These are phyloP conservation scores for Melaleuca alternifolia DNA, from an alignment of 345 rosid genomes.

Conservation along the genomic window DNA sequence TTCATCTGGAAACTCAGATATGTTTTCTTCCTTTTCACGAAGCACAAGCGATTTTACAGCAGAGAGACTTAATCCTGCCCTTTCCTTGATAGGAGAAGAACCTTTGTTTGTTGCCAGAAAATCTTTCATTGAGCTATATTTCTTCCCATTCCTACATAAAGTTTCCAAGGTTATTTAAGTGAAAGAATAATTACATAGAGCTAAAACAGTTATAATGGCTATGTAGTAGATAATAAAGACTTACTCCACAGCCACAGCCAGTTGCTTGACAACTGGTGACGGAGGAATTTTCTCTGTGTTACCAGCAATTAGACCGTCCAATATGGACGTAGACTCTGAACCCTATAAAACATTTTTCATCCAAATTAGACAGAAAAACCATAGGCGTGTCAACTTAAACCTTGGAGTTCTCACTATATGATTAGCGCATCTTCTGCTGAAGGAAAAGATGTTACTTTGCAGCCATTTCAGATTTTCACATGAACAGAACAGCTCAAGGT, in stretches of 20 bases:
- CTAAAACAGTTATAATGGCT: background rate
- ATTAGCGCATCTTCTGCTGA: background rate
- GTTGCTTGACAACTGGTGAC: constrained; percentile 60
- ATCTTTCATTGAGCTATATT: constrained; percentile 68
- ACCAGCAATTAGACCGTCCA: constrained; percentile 46
- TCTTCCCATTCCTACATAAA: constrained; percentile 57
- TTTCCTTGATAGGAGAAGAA: constrained; percentile 82
- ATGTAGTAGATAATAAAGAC: constrained; percentile 12
- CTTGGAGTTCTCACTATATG: background rate
- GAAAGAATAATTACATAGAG: background rate
- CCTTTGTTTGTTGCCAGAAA: constrained; percentile 50
- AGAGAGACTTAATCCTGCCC: constrained; percentile 73
- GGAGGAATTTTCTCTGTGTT: constrained; percentile 58
- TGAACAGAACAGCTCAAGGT: background rate
- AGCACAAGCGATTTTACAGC: constrained; percentile 83
- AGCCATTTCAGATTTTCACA: background rate
- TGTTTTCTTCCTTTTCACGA: constrained; percentile 84
- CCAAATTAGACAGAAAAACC: background rate
- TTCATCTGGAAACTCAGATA: constrained; percentile 51
- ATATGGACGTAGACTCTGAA: constrained; percentile 33
- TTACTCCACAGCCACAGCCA: constrained; percentile 78
- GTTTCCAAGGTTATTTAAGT: background rate
- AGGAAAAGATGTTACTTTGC: background rate
- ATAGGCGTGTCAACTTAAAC: background rate
- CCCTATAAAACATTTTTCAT: constrained; percentile 24